Evolutionary conservation across 1,284 basidiomycete genomes (phyloP).

Genomic region (Cystobasidiaceae sp.): DNA sequence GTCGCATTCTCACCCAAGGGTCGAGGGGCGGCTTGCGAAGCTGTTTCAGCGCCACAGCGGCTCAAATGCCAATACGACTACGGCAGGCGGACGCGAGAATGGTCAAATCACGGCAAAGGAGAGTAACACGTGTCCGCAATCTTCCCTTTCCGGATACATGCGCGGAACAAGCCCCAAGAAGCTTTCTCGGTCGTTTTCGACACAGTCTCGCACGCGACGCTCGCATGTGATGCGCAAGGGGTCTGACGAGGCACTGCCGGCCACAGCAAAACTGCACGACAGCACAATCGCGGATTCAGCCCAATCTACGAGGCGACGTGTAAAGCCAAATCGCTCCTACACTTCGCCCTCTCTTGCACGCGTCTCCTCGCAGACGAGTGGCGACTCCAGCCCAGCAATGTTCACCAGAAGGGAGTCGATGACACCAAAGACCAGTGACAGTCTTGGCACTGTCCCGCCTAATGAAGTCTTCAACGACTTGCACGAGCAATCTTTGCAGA

Average conservation of each 20-base stretch:
- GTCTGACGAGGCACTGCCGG: no score
- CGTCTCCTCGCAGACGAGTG: no score
- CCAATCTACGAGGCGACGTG: background rate
- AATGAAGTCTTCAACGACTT: background rate
- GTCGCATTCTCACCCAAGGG: background rate
- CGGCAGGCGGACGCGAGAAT: background rate
- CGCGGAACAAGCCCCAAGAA: background rate
- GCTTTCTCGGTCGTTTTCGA: background rate
- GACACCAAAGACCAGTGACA: background rate
- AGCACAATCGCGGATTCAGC: no score
- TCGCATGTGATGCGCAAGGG: background rate
- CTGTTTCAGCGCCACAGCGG: conserved; percentile 5
- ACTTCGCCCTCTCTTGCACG: background rate
- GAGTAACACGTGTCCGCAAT: background rate
- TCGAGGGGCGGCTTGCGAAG: conserved; percentile 8
- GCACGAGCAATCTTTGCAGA: background rate
- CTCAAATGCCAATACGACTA: background rate
- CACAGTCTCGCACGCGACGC: background rate
- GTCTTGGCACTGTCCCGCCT: background rate
- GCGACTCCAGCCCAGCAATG: background rate
- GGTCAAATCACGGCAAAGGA: background rate
- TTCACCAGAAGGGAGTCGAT: background rate
- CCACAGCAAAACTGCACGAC: no score
- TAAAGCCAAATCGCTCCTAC: conserved; percentile 5
- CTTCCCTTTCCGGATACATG: background rate